Evolutionary conservation across 192 early-diverging fungal genomes (phyloP).

Genomic region (Paraglomus brasilianum): DNA sequence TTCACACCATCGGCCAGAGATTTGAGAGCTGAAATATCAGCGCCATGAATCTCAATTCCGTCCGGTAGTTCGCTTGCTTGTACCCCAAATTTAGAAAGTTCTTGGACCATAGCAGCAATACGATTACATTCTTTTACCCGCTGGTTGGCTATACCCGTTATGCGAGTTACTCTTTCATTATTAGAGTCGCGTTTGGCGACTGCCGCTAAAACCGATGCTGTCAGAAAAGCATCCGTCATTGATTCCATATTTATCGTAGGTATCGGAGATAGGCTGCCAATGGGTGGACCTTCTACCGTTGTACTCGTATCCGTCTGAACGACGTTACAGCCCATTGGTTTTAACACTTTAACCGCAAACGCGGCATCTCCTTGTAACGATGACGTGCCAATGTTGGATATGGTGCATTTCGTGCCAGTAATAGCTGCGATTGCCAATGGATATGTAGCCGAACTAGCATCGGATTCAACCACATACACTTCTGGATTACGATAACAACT

Average conservation of each 20-base stretch:
- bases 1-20: slow-evolving; percentile 67
- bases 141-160: slow-evolving; percentile 96
- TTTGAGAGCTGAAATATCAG: slow-evolving; percentile 49
- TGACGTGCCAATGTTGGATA: slow-evolving; percentile 90
- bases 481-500: slow-evolving; percentile 78
- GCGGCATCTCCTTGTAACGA: slow-evolving; percentile 92
- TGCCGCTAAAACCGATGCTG: slow-evolving; percentile 88
- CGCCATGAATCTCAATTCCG: slow-evolving; percentile 86
- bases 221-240: slow-evolving; percentile 99
- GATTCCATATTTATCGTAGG: slow-evolving; percentile 92
- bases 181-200: slow-evolving; percentile 57
- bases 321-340: slow-evolving; percentile 90
- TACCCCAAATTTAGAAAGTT: slow-evolving; percentile 90
- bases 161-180: slow-evolving; percentile 68
- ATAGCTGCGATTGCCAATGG: slow-evolving; percentile 96
- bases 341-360: slow-evolving; percentile 87
- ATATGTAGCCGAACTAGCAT: slow-evolving; percentile 96
- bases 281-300: slow-evolving; percentile 83
- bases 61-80: slow-evolving; percentile 77
- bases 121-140: slow-evolving; percentile 98
- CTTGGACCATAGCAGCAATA: slow-evolving; percentile 93
- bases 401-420: slow-evolving; percentile 82
- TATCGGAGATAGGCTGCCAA: slow-evolving; percentile 68
- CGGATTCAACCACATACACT: slow-evolving; percentile 90
- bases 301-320: slow-evolving; percentile 86